phyloP scores from a whole-genome alignment of 2,329 filamentous ascomycete species.

The Zopfia rhizophila region DNA sequence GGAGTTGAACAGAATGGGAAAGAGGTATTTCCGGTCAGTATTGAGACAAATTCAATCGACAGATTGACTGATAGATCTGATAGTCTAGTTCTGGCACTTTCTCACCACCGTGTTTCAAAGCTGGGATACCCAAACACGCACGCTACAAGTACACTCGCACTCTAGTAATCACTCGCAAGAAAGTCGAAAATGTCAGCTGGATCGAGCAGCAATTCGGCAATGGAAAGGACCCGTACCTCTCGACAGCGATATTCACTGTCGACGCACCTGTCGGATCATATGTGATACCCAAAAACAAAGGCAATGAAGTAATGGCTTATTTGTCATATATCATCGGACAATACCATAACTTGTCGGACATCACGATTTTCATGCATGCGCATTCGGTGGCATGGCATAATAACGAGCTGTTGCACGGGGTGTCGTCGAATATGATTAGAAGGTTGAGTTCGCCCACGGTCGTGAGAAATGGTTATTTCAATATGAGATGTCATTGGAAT shows the following conservation, averaged over 20 bases:
- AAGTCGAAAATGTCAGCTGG: conserved; percentile 42
- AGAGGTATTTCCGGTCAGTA: too few species aligned
- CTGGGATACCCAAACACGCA: conserved; percentile 24
- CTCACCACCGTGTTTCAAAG: too few species aligned
- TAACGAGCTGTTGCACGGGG: conserved; percentile 57
- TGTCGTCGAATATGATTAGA: conserved; percentile 54
- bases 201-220: conserved; percentile 30
- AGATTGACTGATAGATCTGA: too few species aligned
- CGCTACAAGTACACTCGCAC: conserved; percentile 27
- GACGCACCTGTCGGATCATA: conserved; percentile 44
- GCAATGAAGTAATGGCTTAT: conserved; percentile 56
- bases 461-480: conserved; percentile 59
- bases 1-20: too few species aligned
- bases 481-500: conserved; percentile 60
- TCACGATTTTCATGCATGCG: conserved; percentile 45
- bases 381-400: conserved; percentile 54
- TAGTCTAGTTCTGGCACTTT: too few species aligned
- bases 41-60: too few species aligned
- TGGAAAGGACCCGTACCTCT: conserved; percentile 29
- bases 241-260: conserved; percentile 49
- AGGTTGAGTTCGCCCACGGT: conserved; percentile 57
- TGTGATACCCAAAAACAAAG: conserved; percentile 54
- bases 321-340: conserved; percentile 49
- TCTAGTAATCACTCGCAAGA: conserved; percentile 38
- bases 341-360: conserved; percentile 45